Evolutionary conservation across 495 filamentous ascomycete genomes (phyloP).

Genomic region (Neurospora sp.): DNA sequence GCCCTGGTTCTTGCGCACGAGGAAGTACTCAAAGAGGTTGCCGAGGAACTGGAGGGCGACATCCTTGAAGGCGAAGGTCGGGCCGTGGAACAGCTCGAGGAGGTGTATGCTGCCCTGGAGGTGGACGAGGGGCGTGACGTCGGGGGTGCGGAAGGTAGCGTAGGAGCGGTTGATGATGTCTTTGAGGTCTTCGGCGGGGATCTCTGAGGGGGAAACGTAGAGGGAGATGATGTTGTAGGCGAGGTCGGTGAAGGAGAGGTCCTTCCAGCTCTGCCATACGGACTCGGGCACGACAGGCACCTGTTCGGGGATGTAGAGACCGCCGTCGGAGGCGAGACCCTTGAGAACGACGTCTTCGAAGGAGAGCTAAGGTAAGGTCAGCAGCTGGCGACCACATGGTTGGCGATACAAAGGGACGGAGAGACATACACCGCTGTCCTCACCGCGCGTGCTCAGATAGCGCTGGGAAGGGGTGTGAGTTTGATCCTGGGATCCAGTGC

Average conservation of each 20-base stretch:
- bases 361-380: constrained; percentile 50
- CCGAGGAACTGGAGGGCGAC: constrained; percentile 84
- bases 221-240: constrained; percentile 66
- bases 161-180: constrained; percentile 72
- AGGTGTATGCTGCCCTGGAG: constrained; percentile 67
- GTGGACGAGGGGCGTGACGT: constrained; percentile 62
- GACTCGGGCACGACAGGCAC: constrained; percentile 50
- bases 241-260: constrained; percentile 68
- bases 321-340: constrained; percentile 79
- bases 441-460: constrained; percentile 74
- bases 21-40: constrained; percentile 94
- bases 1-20: constrained; percentile 68
- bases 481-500: constrained; percentile 6
- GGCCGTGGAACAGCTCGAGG: constrained; percentile 96
- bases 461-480: constrained; percentile 57
- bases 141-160: constrained; percentile 68
- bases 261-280: constrained; percentile 59
- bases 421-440: constrained; percentile 59
- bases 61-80: constrained; percentile 92
- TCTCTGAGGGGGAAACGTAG: constrained; percentile 75
- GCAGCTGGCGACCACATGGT: not conserved
- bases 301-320: constrained; percentile 81
- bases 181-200: constrained; percentile 68
- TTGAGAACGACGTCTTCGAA: constrained; percentile 90
- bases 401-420: not conserved